A percentile compares a stretch with the other conserved stretches of the same genome.
Conservation (phyloP, 164 flowering plant species). For the Tetrastigma voinierianum region DNA sequence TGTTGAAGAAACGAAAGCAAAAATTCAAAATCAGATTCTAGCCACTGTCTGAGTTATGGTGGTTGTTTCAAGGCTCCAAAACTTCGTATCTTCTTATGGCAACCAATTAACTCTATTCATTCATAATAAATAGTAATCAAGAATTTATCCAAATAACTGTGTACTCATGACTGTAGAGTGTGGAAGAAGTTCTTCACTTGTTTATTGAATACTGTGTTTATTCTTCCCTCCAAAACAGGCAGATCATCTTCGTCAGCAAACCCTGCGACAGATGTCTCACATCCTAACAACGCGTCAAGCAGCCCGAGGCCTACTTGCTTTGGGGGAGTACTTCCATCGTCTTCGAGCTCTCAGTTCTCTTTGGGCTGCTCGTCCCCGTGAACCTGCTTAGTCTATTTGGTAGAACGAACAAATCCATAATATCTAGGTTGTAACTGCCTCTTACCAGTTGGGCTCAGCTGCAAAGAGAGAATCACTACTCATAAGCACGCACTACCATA, state of each 20-base stretch:
- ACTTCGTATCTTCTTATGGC: background rate
- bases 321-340: constrained; percentile 85
- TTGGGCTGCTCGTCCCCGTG: constrained; percentile 74
- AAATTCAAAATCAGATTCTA: background rate
- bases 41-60: background rate
- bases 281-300: constrained; percentile 80
- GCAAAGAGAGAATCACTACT: background rate
- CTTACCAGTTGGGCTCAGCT: constrained; percentile 1
- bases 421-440: constrained; percentile 4
- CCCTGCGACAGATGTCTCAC: constrained; percentile 62
- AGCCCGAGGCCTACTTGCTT: constrained; percentile 75
- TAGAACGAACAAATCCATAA: background rate
- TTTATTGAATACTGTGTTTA: background rate
- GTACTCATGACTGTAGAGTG: too few species aligned
- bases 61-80: background rate
- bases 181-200: background rate
- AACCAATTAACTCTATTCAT: too few species aligned
- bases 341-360: constrained; percentile 77
- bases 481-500: constrained; percentile 1
- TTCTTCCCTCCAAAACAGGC: constrained; percentile 50
- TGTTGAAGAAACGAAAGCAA: background rate
- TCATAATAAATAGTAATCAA: too few species aligned
- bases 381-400: constrained; percentile 34
- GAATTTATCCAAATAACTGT: too few species aligned
- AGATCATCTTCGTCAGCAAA: constrained; percentile 73